Conservation (phyloP, 2,329 filamentous ascomycete genomes). For the Didymella arachidicola region DNA sequence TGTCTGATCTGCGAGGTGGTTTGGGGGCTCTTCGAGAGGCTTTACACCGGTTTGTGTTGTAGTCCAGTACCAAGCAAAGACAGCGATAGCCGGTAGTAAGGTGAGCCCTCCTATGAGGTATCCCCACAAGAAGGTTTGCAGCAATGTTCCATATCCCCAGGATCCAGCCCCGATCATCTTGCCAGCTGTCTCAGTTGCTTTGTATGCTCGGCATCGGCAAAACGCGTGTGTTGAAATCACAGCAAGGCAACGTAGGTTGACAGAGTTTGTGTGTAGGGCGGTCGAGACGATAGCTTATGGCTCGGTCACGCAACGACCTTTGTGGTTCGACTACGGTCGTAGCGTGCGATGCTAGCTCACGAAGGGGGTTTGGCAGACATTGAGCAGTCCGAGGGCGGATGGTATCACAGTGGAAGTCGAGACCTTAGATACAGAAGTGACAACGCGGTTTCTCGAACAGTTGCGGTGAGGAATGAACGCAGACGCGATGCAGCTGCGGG, state of each 20-base stretch:
- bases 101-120: constrained; percentile 38
- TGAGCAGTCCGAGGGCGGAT: neutral
- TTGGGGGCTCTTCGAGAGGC: constrained; percentile 12
- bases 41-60: constrained; percentile 28
- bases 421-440: neutral
- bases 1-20: constrained; percentile 11
- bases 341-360: constrained; percentile 20
- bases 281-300: constrained; percentile 5
- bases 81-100: constrained; percentile 28
- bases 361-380: constrained; percentile 9
- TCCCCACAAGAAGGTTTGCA: constrained; percentile 40
- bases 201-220: constrained; percentile 27
- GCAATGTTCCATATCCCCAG: constrained; percentile 35
- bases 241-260: neutral
- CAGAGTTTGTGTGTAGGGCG: neutral
- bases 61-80: constrained; percentile 31
- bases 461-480: constrained; percentile 13
- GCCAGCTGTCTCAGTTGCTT: constrained; percentile 26
- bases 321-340: constrained; percentile 24
- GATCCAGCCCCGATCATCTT: constrained; percentile 35
- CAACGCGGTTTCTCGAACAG: neutral
- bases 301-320: constrained; percentile 16
- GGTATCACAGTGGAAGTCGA: neutral
- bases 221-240: neutral
- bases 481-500: constrained; percentile 22